A percentile compares a stretch with the other conserved stretches of the same genome.
Conservation (phyloP, 2,329 filamentous ascomycete species). For the Calonectria pteridis region DNA sequence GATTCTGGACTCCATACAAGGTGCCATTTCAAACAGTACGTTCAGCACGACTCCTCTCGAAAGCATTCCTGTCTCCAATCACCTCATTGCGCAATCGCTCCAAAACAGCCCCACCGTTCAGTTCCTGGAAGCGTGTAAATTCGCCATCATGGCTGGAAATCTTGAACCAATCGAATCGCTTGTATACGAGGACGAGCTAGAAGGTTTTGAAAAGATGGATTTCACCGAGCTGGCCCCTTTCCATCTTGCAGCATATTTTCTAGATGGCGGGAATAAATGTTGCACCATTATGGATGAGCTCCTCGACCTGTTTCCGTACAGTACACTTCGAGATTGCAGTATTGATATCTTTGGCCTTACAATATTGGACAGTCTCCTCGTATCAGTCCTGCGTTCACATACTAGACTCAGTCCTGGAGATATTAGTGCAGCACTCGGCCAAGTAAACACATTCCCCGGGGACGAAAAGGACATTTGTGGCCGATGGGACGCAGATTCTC, state of each 20-base stretch:
- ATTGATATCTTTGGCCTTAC: background rate
- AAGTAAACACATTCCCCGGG: background rate
- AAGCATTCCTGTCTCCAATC: background rate
- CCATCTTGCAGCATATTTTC: background rate
- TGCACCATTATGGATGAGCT: background rate
- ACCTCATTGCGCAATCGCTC: background rate
- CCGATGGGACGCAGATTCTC: conserved; percentile 11
- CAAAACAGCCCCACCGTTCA: background rate
- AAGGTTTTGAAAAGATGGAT: background rate
- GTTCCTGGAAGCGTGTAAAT: background rate
- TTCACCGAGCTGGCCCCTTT: background rate
- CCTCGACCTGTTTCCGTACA: fast-evolving
- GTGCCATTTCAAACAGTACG: background rate
- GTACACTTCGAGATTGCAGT: background rate
- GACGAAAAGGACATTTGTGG: conserved; percentile 13
- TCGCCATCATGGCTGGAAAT: conserved; percentile 7
- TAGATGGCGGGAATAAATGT: background rate
- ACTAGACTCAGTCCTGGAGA: background rate
- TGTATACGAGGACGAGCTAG: fast-evolving
- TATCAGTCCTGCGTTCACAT: background rate
- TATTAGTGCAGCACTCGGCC: background rate
- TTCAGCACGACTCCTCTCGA: background rate
- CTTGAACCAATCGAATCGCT: background rate
- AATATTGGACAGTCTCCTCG: background rate
- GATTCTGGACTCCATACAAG: background rate